Evolutionary conservation across 192 early-diverging fungal species (phyloP), one percentile per base, ranked within the genome.

Genomic region (Fimicolochytrium jonesii): DNA sequence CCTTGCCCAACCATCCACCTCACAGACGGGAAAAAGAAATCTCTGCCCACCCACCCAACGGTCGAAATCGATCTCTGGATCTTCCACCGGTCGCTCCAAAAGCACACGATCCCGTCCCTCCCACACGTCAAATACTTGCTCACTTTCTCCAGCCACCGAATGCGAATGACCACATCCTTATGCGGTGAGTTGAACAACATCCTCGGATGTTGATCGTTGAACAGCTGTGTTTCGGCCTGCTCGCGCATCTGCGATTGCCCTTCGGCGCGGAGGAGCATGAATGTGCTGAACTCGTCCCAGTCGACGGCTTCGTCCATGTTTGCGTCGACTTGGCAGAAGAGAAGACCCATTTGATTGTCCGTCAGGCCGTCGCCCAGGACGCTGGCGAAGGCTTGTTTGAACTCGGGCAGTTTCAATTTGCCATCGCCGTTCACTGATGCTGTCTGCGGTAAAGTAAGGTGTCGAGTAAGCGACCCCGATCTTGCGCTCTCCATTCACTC

Each of bases 261-360:
- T 43, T 84, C 75, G 11, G 72, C 77, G 20, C 76, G 64, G 17
- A 77, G 43, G 18, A 84, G 67, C 73, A 84, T 78, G 53, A 74
- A 84, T 9, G 80, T 74, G 53, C 71, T 70, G 63, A 84, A 84
- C 59, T 79, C 82, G 53, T 84, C 78, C 82, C 82, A 84, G 54
- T 79, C 71, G 17, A 84, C 62, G 3, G 60, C 51, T 25, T 78
- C 75, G 61, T 82, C 79, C 48, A 73, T 77, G 64, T 82, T 81
- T 1, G 76, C 66, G 63, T 82, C 82, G 32, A 84, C 78, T 39
- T 82, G 73, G 81, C 85, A 83, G 58, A 84, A 82, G 20, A 84
- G 57, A 7, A 72, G 47, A 6, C 36, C 57, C 77, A 84, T 81
- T 59, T 83, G 81, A 49, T 80, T 77, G n/a, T 76, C 76, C 0